phyloP scores from a whole-genome alignment of 768 basidiomycete species.

The Suillus sp. region DNA sequence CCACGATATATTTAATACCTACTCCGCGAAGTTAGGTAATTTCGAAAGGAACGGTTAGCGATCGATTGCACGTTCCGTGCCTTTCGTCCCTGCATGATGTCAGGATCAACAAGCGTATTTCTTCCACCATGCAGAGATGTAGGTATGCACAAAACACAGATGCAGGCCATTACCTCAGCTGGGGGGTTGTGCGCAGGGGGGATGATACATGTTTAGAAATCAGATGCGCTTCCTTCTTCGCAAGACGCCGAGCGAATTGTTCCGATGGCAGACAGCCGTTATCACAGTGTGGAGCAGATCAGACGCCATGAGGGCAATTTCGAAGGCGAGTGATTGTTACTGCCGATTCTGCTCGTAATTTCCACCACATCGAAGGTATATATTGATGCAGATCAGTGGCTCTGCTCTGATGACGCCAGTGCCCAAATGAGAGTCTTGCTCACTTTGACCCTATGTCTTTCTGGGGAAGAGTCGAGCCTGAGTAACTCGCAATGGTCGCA shows the following conservation, averaged over 20 bases:
- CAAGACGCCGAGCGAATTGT: slow-evolving; percentile 1
- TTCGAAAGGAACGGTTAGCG: not conserved
- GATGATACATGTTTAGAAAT: not conserved
- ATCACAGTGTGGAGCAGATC: not conserved
- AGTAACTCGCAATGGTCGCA: not conserved
- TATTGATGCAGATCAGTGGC: not conserved
- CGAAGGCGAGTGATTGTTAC: not conserved
- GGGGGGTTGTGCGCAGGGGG: not conserved
- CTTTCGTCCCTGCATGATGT: not conserved
- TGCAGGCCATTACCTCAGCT: no score
- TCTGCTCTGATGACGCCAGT: not conserved
- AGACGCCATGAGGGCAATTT: not conserved
- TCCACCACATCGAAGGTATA: not conserved
- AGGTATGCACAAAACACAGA: no score
- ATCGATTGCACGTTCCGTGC: no score
- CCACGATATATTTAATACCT: not conserved
- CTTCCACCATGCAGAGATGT: no score
- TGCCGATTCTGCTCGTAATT: slow-evolving; percentile 1
- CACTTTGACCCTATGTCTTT: not conserved
- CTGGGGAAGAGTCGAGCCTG: not conserved
- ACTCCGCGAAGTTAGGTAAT: not conserved
- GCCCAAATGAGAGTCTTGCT: not conserved
- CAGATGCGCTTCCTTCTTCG: not conserved
- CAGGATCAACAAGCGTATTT: not conserved
- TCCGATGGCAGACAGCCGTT: not conserved